Conservation (phyloP, 2,329 filamentous ascomycete genomes). For the Monilinia vaccinii-corymbosi region DNA sequence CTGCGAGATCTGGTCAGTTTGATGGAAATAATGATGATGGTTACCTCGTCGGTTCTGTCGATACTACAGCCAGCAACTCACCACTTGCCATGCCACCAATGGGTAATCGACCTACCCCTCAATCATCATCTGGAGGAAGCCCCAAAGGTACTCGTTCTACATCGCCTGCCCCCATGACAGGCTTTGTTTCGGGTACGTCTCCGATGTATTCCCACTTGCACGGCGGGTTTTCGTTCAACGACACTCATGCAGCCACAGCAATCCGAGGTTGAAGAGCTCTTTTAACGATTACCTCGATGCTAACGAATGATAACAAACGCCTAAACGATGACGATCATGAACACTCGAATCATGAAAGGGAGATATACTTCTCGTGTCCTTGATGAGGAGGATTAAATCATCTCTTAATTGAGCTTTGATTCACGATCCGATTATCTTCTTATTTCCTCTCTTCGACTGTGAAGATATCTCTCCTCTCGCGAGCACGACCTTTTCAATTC, state of each 20-base stretch:
- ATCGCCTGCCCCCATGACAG: conserved; percentile 38
- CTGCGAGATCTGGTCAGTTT: conserved; percentile 34
- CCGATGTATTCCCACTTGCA: conserved; percentile 30
- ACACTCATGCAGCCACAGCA: conserved; percentile 30
- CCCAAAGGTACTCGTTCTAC: conserved; percentile 32
- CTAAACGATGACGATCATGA: conserved; percentile 2
- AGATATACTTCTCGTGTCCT: background rate
- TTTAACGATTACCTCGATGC: background rate
- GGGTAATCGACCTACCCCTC: conserved; percentile 20
- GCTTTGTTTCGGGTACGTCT: conserved; percentile 40
- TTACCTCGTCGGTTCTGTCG: conserved; percentile 25
- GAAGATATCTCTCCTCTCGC: background rate
- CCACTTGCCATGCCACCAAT: conserved; percentile 23
- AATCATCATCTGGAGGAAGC: conserved; percentile 22
- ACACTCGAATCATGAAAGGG: background rate
- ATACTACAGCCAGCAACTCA: conserved; percentile 30
- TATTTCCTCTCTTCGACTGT: background rate
- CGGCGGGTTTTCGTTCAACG: conserved; percentile 28
- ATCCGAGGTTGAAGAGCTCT: conserved; percentile 27
- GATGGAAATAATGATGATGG: conserved; percentile 36
- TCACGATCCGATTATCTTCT: background rate
- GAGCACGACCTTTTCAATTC: conserved; percentile 1
- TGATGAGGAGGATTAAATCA: background rate
- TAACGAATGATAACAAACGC: background rate
- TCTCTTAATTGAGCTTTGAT: background rate